Conservation (phyloP, 2,329 filamentous ascomycete species). For the Mollisiaceae sp. region DNA sequence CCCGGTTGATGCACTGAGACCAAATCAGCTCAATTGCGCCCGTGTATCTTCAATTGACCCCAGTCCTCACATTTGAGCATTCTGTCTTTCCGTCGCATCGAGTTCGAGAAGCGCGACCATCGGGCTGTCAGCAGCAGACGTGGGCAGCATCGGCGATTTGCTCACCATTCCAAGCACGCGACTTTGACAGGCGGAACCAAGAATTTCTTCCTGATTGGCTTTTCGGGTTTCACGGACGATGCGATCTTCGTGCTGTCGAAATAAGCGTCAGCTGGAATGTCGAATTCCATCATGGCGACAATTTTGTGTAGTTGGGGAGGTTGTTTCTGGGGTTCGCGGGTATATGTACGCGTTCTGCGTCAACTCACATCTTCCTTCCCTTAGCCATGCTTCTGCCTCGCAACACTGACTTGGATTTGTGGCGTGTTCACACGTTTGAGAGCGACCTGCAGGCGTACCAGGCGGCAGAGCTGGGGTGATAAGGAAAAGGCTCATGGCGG, state of each 20-base stretch:
- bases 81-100: slow-evolving; percentile 53
- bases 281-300: slow-evolving; percentile 17
- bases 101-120: slow-evolving; percentile 51
- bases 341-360: slow-evolving; percentile 15
- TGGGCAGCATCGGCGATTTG: slow-evolving; percentile 1
- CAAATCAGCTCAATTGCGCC: background rate
- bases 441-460: slow-evolving; percentile 10
- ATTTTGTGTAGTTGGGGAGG: background rate
- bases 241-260: slow-evolving; percentile 16
- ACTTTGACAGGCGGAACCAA: slow-evolving; percentile 53
- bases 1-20: slow-evolving; percentile 38
- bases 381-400: slow-evolving; percentile 13
- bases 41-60: background rate
- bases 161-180: slow-evolving; percentile 56
- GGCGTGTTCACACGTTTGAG: slow-evolving; percentile 19
- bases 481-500: slow-evolving; percentile 14
- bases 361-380: slow-evolving; percentile 20
- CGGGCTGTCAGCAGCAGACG: slow-evolving; percentile 15
- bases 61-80: slow-evolving; percentile 49
- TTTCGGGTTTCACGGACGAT: slow-evolving; percentile 21
- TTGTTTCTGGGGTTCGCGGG: slow-evolving; percentile 8
- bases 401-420: slow-evolving; percentile 3
- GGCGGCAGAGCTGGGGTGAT: slow-evolving; percentile 16
- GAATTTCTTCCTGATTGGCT: slow-evolving; percentile 37
- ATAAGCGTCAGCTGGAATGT: slow-evolving; percentile 12